These are phyloP conservation scores for Trichoderma koningii DNA, from an alignment of 2,329 filamentous ascomycete genomes.

Conservation along the genomic window DNA sequence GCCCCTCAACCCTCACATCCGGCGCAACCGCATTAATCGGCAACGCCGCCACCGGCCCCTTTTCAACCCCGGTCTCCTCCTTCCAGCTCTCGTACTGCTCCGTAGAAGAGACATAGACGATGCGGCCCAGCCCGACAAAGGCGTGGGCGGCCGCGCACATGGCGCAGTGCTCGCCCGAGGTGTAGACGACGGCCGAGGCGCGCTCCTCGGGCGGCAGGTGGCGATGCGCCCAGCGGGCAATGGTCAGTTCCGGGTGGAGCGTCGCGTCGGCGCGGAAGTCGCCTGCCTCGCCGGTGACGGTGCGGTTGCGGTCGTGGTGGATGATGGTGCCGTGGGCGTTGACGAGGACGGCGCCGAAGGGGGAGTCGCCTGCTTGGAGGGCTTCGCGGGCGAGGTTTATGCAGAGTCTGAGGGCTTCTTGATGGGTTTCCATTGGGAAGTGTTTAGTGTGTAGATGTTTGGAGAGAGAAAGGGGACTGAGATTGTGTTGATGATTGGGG, in stretches of 20 bases:
- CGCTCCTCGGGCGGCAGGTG: constrained; percentile 43
- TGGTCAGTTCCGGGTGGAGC: constrained; percentile 42
- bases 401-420: constrained; percentile 15
- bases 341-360: constrained; percentile 44
- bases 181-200: constrained; percentile 42
- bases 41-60: constrained; percentile 32
- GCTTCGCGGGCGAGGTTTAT: constrained; percentile 38
- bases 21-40: constrained; percentile 39
- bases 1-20: constrained; percentile 36
- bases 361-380: constrained; percentile 41
- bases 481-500: no score
- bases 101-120: constrained; percentile 40
- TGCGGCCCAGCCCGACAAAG: constrained; percentile 40
- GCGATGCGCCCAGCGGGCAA: constrained; percentile 43
- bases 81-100: constrained; percentile 37
- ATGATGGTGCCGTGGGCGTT: constrained; percentile 34
- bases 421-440: not conserved
- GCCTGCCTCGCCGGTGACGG: constrained; percentile 35
- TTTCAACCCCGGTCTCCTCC: constrained; percentile 33
- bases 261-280: constrained; percentile 38
- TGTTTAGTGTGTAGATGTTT: not conserved
- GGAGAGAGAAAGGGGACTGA: not conserved
- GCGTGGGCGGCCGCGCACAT: constrained; percentile 44
- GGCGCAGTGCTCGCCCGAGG: constrained; percentile 43
- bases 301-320: constrained; percentile 41